A percentile compares a stretch with the other conserved stretches of the same genome.
These are phyloP conservation scores for Begonia peltatifolia DNA, from an alignment of 306 rosid genomes.

Conservation along the genomic window DNA sequence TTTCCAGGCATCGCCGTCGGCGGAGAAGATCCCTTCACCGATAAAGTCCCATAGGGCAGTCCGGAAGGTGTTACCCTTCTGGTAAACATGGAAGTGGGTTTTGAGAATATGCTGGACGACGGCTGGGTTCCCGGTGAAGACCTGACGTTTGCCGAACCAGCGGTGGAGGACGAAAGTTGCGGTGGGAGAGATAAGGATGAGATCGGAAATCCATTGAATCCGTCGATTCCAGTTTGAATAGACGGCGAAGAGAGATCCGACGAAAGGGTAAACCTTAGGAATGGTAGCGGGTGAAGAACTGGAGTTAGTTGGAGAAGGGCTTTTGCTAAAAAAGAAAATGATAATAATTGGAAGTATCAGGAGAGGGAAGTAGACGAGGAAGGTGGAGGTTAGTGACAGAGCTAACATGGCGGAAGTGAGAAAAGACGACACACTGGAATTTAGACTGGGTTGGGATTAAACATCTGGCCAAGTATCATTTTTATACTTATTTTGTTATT, in stretches of 20 bases:
- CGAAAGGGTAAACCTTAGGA: conserved; percentile 45
- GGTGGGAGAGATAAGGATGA: conserved; percentile 29
- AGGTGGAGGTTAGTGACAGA: conserved; percentile 1
- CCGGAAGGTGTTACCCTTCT: conserved; percentile 20
- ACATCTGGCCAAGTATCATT: too few relatives aligned
- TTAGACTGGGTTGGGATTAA: too few relatives aligned
- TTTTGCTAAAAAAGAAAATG: neutral
- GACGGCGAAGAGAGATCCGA: conserved; percentile 31
- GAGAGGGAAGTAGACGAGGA: conserved; percentile 5
- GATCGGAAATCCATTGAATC: conserved; percentile 39
- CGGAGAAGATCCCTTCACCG: conserved; percentile 50
- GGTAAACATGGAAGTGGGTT: conserved; percentile 35
- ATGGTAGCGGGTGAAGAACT: conserved; percentile 6
- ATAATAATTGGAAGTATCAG: conserved; percentile 11
- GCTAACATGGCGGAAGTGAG: neutral
- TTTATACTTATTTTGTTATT: too few relatives aligned
- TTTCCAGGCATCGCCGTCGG: conserved; percentile 43
- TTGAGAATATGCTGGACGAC: conserved; percentile 60
- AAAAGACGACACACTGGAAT: too few relatives aligned
- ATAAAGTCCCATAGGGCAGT: conserved; percentile 32
- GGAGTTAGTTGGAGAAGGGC: neutral
- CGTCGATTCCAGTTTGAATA: conserved; percentile 24
- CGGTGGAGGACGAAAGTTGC: conserved; percentile 47
- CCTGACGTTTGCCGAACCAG: conserved; percentile 16
- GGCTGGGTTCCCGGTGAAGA: conserved; percentile 44